Evolutionary conservation across 176 grass and related monocot genomes (phyloP).

Genomic region (Zea mays): DNA sequence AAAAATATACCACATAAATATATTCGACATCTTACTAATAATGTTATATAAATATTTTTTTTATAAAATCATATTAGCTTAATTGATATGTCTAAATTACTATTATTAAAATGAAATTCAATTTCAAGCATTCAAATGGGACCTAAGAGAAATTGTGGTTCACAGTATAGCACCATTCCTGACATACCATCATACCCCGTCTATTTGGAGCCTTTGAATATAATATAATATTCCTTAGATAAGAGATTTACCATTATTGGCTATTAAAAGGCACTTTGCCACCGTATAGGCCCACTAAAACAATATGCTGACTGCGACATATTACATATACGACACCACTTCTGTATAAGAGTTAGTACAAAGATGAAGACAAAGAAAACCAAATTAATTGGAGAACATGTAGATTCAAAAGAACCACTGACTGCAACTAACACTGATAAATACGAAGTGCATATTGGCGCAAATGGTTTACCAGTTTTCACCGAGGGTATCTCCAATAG

Average conservation of each 20-base stretch:
- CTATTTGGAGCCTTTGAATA: constrained; percentile 27
- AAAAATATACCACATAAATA: too few species aligned
- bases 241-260: constrained; percentile 59
- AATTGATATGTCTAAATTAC: too few species aligned
- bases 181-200: too few species aligned
- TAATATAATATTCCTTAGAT: constrained; percentile 31
- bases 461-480: constrained; percentile 18
- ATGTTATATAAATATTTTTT: too few species aligned
- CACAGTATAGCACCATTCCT: too few species aligned
- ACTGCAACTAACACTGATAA: constrained; percentile 4
- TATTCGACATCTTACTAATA: too few species aligned
- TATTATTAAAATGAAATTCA: too few species aligned
- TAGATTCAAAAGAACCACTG: constrained; percentile 9
- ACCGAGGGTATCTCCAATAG: too few species aligned
- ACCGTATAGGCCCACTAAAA: constrained; percentile 55
- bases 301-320: constrained; percentile 61
- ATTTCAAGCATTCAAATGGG: too few species aligned
- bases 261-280: constrained; percentile 29
- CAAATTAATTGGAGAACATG: background rate
- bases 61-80: too few species aligned
- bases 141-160: too few species aligned
- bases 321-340: constrained; percentile 33
- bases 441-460: constrained; percentile 15
- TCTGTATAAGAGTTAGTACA: constrained; percentile 26
- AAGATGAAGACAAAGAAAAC: constrained; percentile 16